These are phyloP conservation scores for Lolium multiflorum DNA, from an alignment of 176 grass and related monocot species.

Conservation along the genomic window DNA sequence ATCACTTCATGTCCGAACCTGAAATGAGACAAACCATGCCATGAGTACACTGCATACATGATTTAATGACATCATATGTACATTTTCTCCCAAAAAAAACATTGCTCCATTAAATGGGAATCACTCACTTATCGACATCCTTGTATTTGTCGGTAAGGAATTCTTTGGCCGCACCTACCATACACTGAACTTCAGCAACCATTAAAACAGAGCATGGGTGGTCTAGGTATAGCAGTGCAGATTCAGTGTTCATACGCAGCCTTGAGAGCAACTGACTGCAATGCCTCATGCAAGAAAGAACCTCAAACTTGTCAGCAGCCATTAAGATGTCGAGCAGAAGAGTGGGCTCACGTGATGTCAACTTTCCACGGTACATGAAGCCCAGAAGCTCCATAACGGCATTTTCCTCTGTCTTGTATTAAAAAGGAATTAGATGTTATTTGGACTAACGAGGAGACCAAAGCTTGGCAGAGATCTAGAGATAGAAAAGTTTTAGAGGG, in stretches of 20 bases:
- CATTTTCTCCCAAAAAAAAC: not conserved
- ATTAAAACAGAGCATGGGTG: conserved; percentile 61
- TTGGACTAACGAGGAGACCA: no score
- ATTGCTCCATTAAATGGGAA: not conserved
- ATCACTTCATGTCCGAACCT: conserved; percentile 83
- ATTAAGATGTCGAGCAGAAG: conserved; percentile 84
- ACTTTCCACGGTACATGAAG: conserved; percentile 89
- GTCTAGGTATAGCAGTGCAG: conserved; percentile 79
- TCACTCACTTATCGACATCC: conserved; percentile 57
- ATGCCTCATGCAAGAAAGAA: conserved; percentile 88
- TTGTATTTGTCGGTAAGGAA: conserved; percentile 61
- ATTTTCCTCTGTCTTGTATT: conserved; percentile 96
- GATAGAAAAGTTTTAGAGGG: no score
- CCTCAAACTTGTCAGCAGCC: conserved; percentile 96
- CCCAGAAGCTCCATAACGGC: conserved; percentile 82
- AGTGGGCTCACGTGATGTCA: conserved; percentile 61
- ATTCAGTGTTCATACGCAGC: conserved; percentile 84
- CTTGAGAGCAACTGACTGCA: conserved; percentile 88
- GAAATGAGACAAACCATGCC: conserved; percentile 33
- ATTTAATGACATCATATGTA: not conserved
- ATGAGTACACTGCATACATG: conserved; percentile 14
- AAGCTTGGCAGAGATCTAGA: no score
- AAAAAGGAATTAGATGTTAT: no score
- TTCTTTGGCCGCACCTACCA: conserved; percentile 58
- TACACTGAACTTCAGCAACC: conserved; percentile 52